These are phyloP conservation scores for Cystobasidium tubakii DNA, from an alignment of 768 basidiomycete species.

Conservation along the genomic window DNA sequence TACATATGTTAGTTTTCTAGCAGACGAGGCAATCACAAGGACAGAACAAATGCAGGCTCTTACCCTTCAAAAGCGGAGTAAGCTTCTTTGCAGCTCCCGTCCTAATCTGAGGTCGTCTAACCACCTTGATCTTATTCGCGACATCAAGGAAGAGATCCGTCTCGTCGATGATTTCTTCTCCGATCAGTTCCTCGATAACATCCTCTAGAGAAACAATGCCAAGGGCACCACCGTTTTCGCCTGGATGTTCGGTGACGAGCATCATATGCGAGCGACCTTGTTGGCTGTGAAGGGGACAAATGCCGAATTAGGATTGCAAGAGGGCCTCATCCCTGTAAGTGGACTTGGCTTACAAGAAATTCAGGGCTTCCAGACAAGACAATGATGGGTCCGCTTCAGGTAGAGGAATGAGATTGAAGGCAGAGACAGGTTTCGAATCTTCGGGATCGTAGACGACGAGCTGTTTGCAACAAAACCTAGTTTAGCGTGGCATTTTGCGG, in stretches of 20 bases:
- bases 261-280: conserved; percentile 89
- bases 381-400: conserved; percentile 84
- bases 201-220: conserved; percentile 73
- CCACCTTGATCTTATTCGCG: conserved; percentile 45
- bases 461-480: conserved; percentile 50
- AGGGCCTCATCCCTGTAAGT: neutral
- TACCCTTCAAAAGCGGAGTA: conserved; percentile 43
- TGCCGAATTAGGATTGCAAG: neutral
- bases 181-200: conserved; percentile 50
- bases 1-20: no score
- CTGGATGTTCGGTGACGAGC: conserved; percentile 76
- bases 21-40: neutral
- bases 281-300: conserved; percentile 52
- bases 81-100: conserved; percentile 41
- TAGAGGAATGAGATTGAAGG: conserved; percentile 71
- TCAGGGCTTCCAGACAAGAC: conserved; percentile 88
- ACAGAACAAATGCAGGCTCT: neutral
- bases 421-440: conserved; percentile 64
- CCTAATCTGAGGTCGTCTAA: conserved; percentile 40
- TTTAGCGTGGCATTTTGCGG: neutral
- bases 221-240: conserved; percentile 71
- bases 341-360: conserved; percentile 70
- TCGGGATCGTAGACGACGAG: conserved; percentile 83
- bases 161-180: conserved; percentile 42
- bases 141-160: conserved; percentile 45